Conservation (phyloP, 2,329 filamentous ascomycete genomes). For the Alternaria metachromatica region DNA sequence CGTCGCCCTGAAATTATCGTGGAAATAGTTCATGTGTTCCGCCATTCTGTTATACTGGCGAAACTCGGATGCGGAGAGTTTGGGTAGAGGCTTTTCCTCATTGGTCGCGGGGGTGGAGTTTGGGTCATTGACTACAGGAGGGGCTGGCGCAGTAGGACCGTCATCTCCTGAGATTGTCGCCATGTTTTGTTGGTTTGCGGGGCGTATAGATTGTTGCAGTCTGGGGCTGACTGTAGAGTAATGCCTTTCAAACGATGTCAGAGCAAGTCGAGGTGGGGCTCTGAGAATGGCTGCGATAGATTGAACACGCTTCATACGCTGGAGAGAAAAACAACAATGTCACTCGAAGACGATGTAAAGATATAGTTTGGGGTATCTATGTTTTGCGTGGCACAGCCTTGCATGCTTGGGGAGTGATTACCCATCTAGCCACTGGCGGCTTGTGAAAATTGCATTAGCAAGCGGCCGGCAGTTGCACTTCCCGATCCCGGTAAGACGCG, state of each 20-base stretch:
- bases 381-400: constrained; percentile 10
- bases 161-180: constrained; percentile 4
- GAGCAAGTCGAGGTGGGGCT: background rate
- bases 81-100: constrained; percentile 58
- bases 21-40: constrained; percentile 75
- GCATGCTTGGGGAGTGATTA: constrained; percentile 6
- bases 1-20: constrained; percentile 49
- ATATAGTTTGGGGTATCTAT: constrained; percentile 5
- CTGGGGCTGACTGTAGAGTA: background rate
- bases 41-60: constrained; percentile 74
- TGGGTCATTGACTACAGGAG: constrained; percentile 4
- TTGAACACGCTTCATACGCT: constrained; percentile 14
- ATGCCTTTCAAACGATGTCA: background rate
- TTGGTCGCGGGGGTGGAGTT: background rate
- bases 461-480: constrained; percentile 20
- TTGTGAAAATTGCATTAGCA: constrained; percentile 23
- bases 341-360: background rate
- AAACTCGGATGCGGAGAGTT: constrained; percentile 72
- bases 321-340: background rate
- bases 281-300: constrained; percentile 2
- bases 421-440: constrained; percentile 29
- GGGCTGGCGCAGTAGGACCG: constrained; percentile 2
- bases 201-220: background rate
- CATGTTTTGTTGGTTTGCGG: constrained; percentile 11
- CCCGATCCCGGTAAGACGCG: constrained; percentile 15